Evolutionary conservation across 495 filamentous ascomycete species (phyloP).

Genomic region (Bacidia gigantensis): DNA sequence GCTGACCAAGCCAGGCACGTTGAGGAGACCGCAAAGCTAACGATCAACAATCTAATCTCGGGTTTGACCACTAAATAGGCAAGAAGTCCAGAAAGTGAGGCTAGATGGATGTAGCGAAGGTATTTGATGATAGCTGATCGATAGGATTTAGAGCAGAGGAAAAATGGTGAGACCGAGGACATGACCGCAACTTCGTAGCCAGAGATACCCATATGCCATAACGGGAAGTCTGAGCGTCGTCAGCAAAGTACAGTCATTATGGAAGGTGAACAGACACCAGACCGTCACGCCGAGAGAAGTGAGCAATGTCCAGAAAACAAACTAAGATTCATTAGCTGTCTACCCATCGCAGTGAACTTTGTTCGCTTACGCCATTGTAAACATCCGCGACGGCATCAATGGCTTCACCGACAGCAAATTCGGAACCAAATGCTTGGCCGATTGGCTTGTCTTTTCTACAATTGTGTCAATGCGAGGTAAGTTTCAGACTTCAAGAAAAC

Average conservation of each 20-base stretch:
- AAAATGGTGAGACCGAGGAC: constrained; percentile 64
- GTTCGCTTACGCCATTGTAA: constrained; percentile 69
- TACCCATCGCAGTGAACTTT: constrained; percentile 3
- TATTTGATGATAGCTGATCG: constrained; percentile 55
- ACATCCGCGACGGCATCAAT: constrained; percentile 77
- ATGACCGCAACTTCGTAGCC: constrained; percentile 87
- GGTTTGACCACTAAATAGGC: constrained; percentile 66
- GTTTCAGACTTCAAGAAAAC: constrained; percentile 20
- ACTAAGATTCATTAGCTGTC: constrained; percentile 38
- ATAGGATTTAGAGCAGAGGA: constrained; percentile 60
- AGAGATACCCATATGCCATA: constrained; percentile 99
- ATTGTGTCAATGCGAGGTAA: constrained; percentile 11
- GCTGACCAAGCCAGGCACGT: constrained; percentile 72
- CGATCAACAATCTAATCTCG: constrained; percentile 62
- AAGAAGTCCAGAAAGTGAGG: constrained; percentile 65
- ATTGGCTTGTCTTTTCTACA: constrained; percentile 64
- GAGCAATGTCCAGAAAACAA: constrained; percentile 88
- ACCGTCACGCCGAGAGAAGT: constrained; percentile 78
- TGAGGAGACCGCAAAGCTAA: constrained; percentile 64
- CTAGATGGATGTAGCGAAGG: constrained; percentile 52
- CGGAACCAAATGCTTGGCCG: constrained; percentile 51
- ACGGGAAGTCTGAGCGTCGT: constrained; percentile 59
- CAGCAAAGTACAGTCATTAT: not conserved
- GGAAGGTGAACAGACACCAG: constrained; percentile 61
- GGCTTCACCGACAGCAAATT: constrained; percentile 60